phyloP scores from a whole-genome alignment of 2,329 filamentous ascomycete genomes.

The Neopestalotiopsis rosae region DNA sequence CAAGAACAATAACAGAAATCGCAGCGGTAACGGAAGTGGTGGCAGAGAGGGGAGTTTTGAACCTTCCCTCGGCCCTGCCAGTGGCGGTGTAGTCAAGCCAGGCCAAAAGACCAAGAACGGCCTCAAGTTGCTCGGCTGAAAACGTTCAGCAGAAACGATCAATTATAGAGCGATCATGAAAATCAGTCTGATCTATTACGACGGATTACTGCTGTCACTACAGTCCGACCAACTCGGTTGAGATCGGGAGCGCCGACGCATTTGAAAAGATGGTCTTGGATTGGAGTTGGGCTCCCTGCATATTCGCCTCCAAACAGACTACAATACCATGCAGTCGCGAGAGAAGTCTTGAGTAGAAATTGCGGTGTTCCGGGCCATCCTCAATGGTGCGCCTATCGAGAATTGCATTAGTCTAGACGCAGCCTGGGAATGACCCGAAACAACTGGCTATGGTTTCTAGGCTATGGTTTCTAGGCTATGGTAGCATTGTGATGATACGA shows the following conservation, averaged over 20 bases:
- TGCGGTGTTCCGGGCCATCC: background rate
- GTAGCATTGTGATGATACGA: background rate
- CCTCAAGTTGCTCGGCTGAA: slow-evolving; percentile 63
- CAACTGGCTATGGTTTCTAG: background rate
- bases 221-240: background rate
- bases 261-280: background rate
- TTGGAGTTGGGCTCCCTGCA: background rate
- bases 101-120: slow-evolving; percentile 73
- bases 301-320: background rate
- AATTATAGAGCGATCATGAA: background rate
- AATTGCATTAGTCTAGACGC: background rate
- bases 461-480: background rate
- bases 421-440: background rate
- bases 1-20: slow-evolving; percentile 39
- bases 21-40: slow-evolving; percentile 34
- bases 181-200: too few species aligned
- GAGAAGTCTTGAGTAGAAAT: background rate
- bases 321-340: background rate
- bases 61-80: slow-evolving; percentile 55
- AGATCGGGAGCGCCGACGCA: background rate
- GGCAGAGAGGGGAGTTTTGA: slow-evolving; percentile 45
- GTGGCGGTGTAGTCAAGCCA: slow-evolving; percentile 63
- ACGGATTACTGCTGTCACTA: too few species aligned
- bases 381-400: background rate
- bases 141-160: background rate